A percentile compares a stretch with the other conserved stretches of the same genome.
Conservation (phyloP, 164 flowering plant genomes). For the Amborella trichopoda region DNA sequence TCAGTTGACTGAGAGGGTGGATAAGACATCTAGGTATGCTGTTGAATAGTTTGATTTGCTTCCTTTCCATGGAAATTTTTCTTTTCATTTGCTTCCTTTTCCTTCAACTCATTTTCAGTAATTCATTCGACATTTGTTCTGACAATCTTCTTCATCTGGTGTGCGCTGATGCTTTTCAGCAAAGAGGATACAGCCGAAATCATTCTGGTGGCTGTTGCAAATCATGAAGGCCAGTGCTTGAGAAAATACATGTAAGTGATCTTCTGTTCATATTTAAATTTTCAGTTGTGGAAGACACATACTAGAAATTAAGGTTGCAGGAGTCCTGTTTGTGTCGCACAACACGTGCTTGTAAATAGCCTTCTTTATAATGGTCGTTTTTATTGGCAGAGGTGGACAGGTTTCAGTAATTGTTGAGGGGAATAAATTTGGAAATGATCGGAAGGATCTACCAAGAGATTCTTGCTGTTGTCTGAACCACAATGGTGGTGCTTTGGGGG, state of each 20-base stretch:
- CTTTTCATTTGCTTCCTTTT: neutral
- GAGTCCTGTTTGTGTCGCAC: neutral
- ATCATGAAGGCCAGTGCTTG: constrained; percentile 28
- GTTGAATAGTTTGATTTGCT: neutral
- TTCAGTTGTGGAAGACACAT: neutral
- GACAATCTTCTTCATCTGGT: neutral
- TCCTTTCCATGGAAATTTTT: neutral
- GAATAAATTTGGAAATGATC: constrained; percentile 4
- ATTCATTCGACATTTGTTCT: no score
- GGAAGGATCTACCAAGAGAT: neutral
- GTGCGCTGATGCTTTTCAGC: constrained; percentile 19
- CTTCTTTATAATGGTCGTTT: constrained; percentile 1
- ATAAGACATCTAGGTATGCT: constrained; percentile 1
- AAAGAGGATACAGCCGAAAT: constrained; percentile 42
- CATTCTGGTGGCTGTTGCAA: constrained; percentile 28
- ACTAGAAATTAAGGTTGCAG: neutral
- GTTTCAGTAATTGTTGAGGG: constrained; percentile 8
- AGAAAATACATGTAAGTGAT: constrained; percentile 49
- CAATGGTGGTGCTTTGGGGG: constrained; percentile 6
- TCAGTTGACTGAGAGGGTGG: constrained; percentile 3
- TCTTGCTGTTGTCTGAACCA: constrained; percentile 9
- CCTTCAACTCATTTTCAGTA: neutral
- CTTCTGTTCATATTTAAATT: neutral
- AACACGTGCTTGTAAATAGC: neutral
- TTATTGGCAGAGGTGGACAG: constrained; percentile 29